Evolutionary conservation across 768 basidiomycete species (phyloP), one percentile per base, ranked within the genome.

Genomic region (Tubosaeta sp.): DNA sequence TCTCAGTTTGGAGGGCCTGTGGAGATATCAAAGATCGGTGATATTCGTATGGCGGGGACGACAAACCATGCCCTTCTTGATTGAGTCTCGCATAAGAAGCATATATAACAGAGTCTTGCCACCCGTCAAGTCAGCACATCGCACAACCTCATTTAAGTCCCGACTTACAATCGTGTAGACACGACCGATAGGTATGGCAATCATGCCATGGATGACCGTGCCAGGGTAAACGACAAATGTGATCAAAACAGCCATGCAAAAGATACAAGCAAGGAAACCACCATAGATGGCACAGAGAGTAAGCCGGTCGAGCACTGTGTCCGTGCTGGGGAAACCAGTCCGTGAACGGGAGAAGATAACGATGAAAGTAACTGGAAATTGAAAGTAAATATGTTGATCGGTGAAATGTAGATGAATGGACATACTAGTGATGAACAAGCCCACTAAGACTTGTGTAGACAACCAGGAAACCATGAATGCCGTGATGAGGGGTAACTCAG

Each of bases 261-360:
- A 78, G 1, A 78, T 61, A 0, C 73, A 73, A 16, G 73, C 75
- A 49, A 80, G 79, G 6, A 78, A 55, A 31, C 79, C 79, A 9
- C 79, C 80, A 54, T 79, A 77, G 25, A 82, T 60, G 10, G 78
- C 76, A 30, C 79, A 78, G 40, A 75, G 76, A 53, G 79, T 79
- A 4, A 82, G 68, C 24, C 76, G 74, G 53, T 77, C 76, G 56
- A 81, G 76, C 43, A 79, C 71, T 0, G 70, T 77, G 52, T 82
- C 77, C 4, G 78, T 82, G 54, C 69, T 72, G 24, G 65, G 67
- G 62, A 79, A 76, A 16, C 79, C 76, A 13, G 77, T 80, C 39
- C 73, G 69, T 7, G 72, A 72, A 32, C 71, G 72, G 51, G 59
- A 53, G 44, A 78, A 65, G 21, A 74, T 61, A 44, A 59, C 56